These are phyloP conservation scores for Chlorella vulgaris DNA, from an alignment of 139 green algal genomes.

Conservation along the genomic window DNA sequence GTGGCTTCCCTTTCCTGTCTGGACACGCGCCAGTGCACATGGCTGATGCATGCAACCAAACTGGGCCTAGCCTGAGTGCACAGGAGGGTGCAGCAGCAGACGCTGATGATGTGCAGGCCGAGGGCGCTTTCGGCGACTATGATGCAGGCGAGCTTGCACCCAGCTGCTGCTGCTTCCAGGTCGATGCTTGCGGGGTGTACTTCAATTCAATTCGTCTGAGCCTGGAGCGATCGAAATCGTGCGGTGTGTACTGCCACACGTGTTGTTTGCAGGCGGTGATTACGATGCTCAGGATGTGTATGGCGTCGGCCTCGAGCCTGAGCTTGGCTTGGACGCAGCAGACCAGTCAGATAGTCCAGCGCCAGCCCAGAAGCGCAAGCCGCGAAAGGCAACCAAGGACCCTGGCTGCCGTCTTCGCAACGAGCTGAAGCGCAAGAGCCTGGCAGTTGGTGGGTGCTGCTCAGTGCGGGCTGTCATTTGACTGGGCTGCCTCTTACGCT, in stretches of 20 bases:
- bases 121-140: neutral
- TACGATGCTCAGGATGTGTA: neutral
- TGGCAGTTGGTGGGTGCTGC: slow-evolving; percentile 22
- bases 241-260: neutral
- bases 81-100: neutral
- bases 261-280: neutral
- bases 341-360: neutral
- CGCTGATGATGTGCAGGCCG: neutral
- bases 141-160: neutral
- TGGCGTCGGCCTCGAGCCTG: neutral
- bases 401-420: slow-evolving; percentile 39
- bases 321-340: neutral
- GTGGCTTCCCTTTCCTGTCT: neutral
- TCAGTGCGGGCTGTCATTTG: neutral
- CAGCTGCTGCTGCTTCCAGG: no score
- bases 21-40: neutral
- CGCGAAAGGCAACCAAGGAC: slow-evolving; percentile 16
- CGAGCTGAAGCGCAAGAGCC: slow-evolving; percentile 43
- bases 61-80: slow-evolving; percentile 17
- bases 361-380: neutral
- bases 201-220: no score
- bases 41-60: slow-evolving; percentile 24
- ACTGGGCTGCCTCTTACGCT: no score
- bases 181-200: no score
- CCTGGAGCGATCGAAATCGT: no score